Percentiles rank a stretch among this genome's conserved stretches.
Conservation (phyloP, 768 basidiomycete species). For the Tubosaeta sp. region DNA sequence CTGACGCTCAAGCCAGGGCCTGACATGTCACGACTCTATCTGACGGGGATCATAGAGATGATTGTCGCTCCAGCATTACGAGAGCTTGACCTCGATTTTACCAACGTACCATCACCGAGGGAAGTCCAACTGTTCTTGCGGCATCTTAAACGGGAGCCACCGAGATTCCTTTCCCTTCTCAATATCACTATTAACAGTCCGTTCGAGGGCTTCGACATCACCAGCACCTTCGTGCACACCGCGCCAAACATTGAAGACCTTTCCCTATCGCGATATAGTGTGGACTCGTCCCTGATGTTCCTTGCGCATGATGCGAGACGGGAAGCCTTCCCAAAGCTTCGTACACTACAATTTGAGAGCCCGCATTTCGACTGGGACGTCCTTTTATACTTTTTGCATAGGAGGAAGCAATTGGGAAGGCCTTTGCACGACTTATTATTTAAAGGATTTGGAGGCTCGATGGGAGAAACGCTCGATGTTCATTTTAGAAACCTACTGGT, state of each 20-base stretch:
- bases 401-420: slow-evolving; percentile 18
- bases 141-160: slow-evolving; percentile 23
- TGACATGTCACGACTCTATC: slow-evolving; percentile 26
- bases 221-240: slow-evolving; percentile 18
- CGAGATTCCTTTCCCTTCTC: slow-evolving; percentile 24
- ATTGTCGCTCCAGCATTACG: slow-evolving; percentile 23
- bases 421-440: slow-evolving; percentile 17
- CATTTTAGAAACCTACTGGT: slow-evolving; percentile 17
- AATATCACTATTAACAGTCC: slow-evolving; percentile 21
- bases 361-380: slow-evolving; percentile 29
- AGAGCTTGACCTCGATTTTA: slow-evolving; percentile 25
- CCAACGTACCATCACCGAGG: slow-evolving; percentile 20
- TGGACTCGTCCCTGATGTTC: slow-evolving; percentile 21
- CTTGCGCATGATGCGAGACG: slow-evolving; percentile 25
- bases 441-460: slow-evolving; percentile 19
- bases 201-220: slow-evolving; percentile 23
- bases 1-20: slow-evolving; percentile 23
- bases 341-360: slow-evolving; percentile 15
- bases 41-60: slow-evolving; percentile 22
- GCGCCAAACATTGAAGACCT: slow-evolving; percentile 24
- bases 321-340: slow-evolving; percentile 24
- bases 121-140: slow-evolving; percentile 29
- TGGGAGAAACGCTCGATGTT: slow-evolving; percentile 18
- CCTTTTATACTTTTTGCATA: slow-evolving; percentile 24
- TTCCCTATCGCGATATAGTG: slow-evolving; percentile 25